Evolutionary conservation across 2,329 filamentous ascomycete species (phyloP).

Genomic region (Alternaria sp.): DNA sequence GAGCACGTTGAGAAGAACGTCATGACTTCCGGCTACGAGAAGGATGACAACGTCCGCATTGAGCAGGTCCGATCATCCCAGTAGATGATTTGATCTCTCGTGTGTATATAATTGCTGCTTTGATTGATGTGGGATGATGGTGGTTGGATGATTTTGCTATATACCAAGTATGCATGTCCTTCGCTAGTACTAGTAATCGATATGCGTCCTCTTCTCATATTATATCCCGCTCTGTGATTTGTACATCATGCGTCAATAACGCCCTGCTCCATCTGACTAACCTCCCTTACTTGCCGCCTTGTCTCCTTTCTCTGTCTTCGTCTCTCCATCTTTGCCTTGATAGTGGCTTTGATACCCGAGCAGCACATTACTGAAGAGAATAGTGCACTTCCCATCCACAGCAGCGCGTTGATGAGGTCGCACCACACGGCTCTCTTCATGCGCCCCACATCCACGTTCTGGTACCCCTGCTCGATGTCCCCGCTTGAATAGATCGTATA

Average conservation of each 20-base stretch:
- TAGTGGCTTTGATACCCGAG: constrained; percentile 23
- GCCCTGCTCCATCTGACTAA: constrained; percentile 9
- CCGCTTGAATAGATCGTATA: constrained; percentile 18
- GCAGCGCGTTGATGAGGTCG: constrained; percentile 28
- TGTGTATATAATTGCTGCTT: constrained; percentile 1
- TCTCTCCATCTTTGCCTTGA: constrained; percentile 17
- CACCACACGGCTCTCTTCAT: constrained; percentile 32
- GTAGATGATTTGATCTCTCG: constrained; percentile 1
- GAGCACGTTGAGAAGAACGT: constrained; percentile 26
- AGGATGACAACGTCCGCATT: constrained; percentile 25
- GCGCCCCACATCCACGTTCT: constrained; percentile 13
- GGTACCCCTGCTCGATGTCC: constrained; percentile 8
- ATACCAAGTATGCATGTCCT: neutral
- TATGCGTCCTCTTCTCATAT: neutral
- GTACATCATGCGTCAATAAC: neutral
- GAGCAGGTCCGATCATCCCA: constrained; percentile 16
- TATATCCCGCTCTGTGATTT: neutral
- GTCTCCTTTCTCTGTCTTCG: constrained; percentile 2
- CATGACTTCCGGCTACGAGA: constrained; percentile 32
- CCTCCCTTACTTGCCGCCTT: neutral
- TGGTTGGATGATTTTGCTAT: constrained; percentile 4
- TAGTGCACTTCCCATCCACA: constrained; percentile 30
- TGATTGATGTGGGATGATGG: neutral
- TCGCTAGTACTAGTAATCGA: constrained; percentile 4
- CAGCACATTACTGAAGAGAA: constrained; percentile 37